Evolutionary conservation across 148 eudicot genomes (phyloP).

Genomic region (Chenopodium berlandieri): DNA sequence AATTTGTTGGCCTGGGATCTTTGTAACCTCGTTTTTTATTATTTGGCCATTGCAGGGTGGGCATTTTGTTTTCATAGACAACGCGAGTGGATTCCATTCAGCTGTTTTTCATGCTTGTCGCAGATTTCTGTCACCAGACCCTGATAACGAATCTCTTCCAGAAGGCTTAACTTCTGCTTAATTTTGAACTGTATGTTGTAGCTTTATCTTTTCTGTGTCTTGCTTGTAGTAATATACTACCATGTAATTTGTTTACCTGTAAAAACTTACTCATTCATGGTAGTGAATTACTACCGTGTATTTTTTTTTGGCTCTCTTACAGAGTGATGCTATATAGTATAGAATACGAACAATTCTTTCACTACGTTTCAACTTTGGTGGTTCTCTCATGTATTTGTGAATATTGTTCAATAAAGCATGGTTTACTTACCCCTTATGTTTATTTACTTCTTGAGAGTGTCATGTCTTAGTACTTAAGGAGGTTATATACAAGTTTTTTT

Average conservation of each 20-base stretch:
- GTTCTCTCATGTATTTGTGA: slow-evolving; percentile 6
- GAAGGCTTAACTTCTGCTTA: slow-evolving; percentile 63
- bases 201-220: slow-evolving; percentile 5
- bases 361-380: background rate
- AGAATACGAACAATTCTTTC: slow-evolving; percentile 2
- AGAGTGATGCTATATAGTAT: background rate
- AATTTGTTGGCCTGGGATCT: background rate
- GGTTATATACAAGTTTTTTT: background rate
- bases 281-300: background rate
- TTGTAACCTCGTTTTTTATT: background rate
- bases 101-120: slow-evolving; percentile 83
- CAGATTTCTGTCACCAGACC: slow-evolving; percentile 53
- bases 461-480: background rate
- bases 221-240: background rate
- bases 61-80: slow-evolving; percentile 76
- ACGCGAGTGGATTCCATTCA: slow-evolving; percentile 72
- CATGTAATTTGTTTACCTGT: background rate
- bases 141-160: slow-evolving; percentile 51
- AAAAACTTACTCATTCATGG: background rate
- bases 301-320: background rate
- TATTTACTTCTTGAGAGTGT: background rate
- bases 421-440: background rate
- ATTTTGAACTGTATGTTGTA: slow-evolving; percentile 23
- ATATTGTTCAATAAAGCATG: slow-evolving; percentile 5
- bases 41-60: slow-evolving; percentile 59